A percentile compares a stretch with the other conserved stretches of the same genome.
Conservation (phyloP, 1,139 yeast genomes). For the Groenewaldozyma auringiensis region DNA sequence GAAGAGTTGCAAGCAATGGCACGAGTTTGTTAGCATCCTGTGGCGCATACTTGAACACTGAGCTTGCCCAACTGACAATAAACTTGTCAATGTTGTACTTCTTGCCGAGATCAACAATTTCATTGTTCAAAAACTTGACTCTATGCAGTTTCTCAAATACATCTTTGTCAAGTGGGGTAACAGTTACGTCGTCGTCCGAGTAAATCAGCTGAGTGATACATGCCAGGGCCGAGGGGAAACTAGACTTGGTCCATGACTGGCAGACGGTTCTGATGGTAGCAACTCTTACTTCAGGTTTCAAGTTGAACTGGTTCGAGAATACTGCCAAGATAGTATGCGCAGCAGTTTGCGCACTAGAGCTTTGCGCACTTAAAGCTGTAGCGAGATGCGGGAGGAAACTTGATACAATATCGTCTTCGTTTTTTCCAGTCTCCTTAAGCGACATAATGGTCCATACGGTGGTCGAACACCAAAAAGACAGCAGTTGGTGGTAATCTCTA, state of each 20-base stretch:
- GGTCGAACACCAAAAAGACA: conserved; percentile 71
- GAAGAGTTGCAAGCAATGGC: background rate
- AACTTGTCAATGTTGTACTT: conserved; percentile 28
- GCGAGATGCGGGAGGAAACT: conserved; percentile 43
- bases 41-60: conserved; percentile 19
- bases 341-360: conserved; percentile 66
- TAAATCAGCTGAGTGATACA: conserved; percentile 32
- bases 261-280: conserved; percentile 69
- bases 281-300: conserved; percentile 52
- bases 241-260: conserved; percentile 35
- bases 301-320: conserved; percentile 61
- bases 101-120: conserved; percentile 22
- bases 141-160: conserved; percentile 21
- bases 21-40: conserved; percentile 15
- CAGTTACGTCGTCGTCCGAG: conserved; percentile 5
- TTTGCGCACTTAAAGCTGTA: conserved; percentile 26
- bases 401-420: conserved; percentile 33
- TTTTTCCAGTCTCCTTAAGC: conserved; percentile 31
- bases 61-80: conserved; percentile 23
- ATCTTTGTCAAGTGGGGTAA: conserved; percentile 9
- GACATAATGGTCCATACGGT: conserved; percentile 60
- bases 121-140: conserved; percentile 19
- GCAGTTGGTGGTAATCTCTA: conserved; percentile 50
- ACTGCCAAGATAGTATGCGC: conserved; percentile 79
- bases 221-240: conserved; percentile 31